phyloP scores from a whole-genome alignment of 495 filamentous ascomycete genomes.

The Neurospora hispaniola region DNA sequence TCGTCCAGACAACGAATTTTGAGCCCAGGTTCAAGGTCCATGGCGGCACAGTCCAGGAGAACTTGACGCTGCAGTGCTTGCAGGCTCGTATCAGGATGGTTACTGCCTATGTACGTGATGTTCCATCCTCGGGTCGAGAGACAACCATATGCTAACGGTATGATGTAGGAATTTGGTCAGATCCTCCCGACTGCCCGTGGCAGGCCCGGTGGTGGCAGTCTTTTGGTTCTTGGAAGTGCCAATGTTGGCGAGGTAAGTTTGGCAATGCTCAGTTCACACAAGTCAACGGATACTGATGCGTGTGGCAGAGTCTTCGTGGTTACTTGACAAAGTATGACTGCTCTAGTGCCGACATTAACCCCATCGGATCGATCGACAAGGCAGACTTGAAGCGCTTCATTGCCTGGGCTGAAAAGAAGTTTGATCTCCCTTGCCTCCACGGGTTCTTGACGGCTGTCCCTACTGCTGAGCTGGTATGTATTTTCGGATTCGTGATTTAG shows the following conservation, averaged over 20 bases:
- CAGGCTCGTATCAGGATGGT: slow-evolving; percentile 80
- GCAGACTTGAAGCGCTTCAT: slow-evolving; percentile 73
- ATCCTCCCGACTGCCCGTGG: slow-evolving; percentile 37
- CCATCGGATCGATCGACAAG: slow-evolving; percentile 63
- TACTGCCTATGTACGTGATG: slow-evolving; percentile 45
- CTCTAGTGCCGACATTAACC: slow-evolving; percentile 44
- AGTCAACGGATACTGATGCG: slow-evolving; percentile 17
- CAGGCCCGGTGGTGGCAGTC: slow-evolving; percentile 32
- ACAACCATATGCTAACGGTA: no score
- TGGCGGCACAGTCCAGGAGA: slow-evolving; percentile 21
- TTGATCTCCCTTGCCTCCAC: slow-evolving; percentile 63
- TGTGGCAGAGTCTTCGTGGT: slow-evolving; percentile 37
- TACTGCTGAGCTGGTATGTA: slow-evolving; percentile 57
- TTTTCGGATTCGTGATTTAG: no score
- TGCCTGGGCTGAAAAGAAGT: slow-evolving; percentile 46
- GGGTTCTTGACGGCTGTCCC: slow-evolving; percentile 67
- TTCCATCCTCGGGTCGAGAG: neutral
- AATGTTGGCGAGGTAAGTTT: slow-evolving; percentile 37
- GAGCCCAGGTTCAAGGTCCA: slow-evolving; percentile 48
- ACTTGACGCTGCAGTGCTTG: slow-evolving; percentile 66
- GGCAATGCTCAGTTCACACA: slow-evolving; percentile 5
- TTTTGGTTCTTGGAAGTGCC: slow-evolving; percentile 31
- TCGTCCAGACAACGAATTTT: slow-evolving; percentile 25
- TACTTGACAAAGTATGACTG: slow-evolving; percentile 39
- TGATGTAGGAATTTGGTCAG: slow-evolving; percentile 20